Base-by-base conservation (phyloP, 345 rosid species). In the Trapa incisa region DNA sequence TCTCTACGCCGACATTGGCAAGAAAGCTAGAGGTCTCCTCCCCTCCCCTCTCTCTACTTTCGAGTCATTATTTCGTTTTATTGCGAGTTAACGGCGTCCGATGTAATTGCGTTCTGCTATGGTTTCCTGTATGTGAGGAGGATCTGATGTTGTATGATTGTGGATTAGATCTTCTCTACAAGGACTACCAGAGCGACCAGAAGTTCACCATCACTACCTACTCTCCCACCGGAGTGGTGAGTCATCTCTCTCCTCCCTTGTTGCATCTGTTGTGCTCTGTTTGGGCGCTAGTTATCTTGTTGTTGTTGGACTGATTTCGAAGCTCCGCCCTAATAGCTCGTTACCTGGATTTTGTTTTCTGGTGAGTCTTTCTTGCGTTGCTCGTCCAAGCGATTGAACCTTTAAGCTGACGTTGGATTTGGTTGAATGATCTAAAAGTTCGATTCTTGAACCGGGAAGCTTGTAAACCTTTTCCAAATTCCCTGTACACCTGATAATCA, bases 1-100 rank as follows among this genome's bases (percentile, higher is more conserved):
- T 50, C 96, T 90, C 78, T 93, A 90, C 86, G 47, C 92, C 72
- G 96, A 88, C 54, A 88, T 93, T 80, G 97, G 97, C 80, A 93
- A 93, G 82, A 87, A 81, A 61, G 85, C 95, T 73, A 84, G 92
- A 90, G 98, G 98, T 93, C 4, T 45, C 48, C 29, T 62, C 16
- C 12, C 38, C 14, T 7, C 16, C 16, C n/a, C 39, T 7, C 16
- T 13, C n/a, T 41, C 37, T 22, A 0, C 11, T 29, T 11, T 35
- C 42, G 5, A 22, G 29, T 22, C 29, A 45, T n/a, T 29, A 22
- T 37, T 29, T 61, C 43, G 43, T 17, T 70, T 41, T 47, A 36
- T 8, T 3, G 54, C 54, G 54, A 2, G 17, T 12, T 50, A 22
- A 4, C 16, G 54, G 4, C 5, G 13, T 13, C 13, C 45, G 36